phyloP scores from a whole-genome alignment of 257 asterid genomes.

The Striga asiatica region DNA sequence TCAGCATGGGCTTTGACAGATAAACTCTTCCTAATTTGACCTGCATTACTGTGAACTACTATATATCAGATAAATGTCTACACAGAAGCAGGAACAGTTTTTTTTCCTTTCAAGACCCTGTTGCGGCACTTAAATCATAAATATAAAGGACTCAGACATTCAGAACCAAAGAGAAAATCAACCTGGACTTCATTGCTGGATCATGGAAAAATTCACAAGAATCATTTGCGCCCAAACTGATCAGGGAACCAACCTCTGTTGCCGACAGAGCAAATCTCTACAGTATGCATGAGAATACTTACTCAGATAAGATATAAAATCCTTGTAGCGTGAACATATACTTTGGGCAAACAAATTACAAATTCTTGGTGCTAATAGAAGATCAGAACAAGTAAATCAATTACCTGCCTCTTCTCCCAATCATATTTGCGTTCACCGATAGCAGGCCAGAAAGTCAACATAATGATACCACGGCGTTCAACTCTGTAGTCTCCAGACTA shows the following conservation, averaged over 20 bases:
- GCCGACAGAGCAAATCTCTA: constrained; percentile 83
- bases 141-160: background rate
- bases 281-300: constrained; percentile 11
- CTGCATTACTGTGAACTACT: constrained; percentile 58
- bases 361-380: too few species aligned
- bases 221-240: constrained; percentile 59
- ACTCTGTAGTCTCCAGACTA: constrained; percentile 64
- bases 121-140: too few species aligned
- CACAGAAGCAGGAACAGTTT: background rate
- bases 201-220: constrained; percentile 92
- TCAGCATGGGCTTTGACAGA: constrained; percentile 68
- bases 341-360: background rate
- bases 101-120: too few species aligned
- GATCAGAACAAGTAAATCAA: background rate
- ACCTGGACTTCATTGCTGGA: constrained; percentile 86
- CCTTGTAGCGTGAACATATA: too few species aligned
- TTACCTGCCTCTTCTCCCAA: constrained; percentile 85
- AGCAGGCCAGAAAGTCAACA: constrained; percentile 75
- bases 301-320: constrained; percentile 5
- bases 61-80: background rate
- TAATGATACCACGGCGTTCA: constrained; percentile 61
- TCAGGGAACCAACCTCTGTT: constrained; percentile 83
- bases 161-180: constrained; percentile 11
- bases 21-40: constrained; percentile 81
- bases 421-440: constrained; percentile 85